Evolutionary conservation across 176 grass and related monocot species (phyloP), one percentile per base, ranked within the genome.

Genomic region (Carex myosuroides): DNA sequence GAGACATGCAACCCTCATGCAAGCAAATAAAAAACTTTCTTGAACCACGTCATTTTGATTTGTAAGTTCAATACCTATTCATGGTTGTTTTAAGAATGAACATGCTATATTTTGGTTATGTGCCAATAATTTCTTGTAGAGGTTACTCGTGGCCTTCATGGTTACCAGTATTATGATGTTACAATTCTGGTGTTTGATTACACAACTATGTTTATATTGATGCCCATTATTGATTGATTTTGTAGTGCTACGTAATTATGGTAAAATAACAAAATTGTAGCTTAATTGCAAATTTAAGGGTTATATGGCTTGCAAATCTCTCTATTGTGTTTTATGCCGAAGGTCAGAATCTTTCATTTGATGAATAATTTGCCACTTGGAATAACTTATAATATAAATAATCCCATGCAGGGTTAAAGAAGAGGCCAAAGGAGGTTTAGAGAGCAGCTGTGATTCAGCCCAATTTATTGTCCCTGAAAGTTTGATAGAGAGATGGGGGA

Each of bases 401-500:
- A 20, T 46, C 20, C 64, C 56, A 24, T 62, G 52, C 52, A 54
- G 59, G 80, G 14, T 11, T 80, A 83, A 66, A 90, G 79, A 93
- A 56, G 86, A 85, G 58, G 81, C 48, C 62, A 59, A 84, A 91
- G 86, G 83, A 90, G 67, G 79, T 58, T 55, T 56, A 58, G 64
- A 7, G 59, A 68, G 18, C 46, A 73, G 58, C 78, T 80, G 33
- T 72, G 0, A n/a, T 79, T 73, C 84, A 79, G 60, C 89, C 42
- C 81, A 90, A 54, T 95, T 91, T 71, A 64, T 42, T 79, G 93
- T 98, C 67, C 91, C 92, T 60, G 18, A 84, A 44, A 95, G 85
- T 78, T 93, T 95, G 85, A 95, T 95, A 86, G 91, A 98, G 71
- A 88, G 89, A 87, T 98, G 96, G 96, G 96, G 96, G 35, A 93